Conservation (phyloP, 306 rosid species). For the Cyamopsis tetragonoloba region DNA sequence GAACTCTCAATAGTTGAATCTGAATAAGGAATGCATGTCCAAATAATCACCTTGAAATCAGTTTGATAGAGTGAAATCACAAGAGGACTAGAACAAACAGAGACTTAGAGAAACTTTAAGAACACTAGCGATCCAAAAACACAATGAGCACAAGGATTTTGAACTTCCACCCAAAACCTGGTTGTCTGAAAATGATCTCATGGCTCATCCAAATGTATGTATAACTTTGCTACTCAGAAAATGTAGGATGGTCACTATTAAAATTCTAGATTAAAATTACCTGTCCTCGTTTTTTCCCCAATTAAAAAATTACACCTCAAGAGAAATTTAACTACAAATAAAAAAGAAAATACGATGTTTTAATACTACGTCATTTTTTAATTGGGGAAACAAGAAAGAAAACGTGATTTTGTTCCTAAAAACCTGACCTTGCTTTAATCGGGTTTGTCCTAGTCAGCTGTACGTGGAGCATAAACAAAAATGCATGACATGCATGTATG, state of each 20-base stretch:
- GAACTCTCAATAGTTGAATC: conserved; percentile 20
- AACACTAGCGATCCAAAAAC: not conserved
- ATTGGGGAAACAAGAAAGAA: no score
- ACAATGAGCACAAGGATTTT: not conserved
- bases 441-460: no score
- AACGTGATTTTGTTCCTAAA: no score
- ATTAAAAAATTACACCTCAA: no score
- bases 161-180: not conserved
- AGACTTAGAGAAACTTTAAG: not conserved
- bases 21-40: not conserved
- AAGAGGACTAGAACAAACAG: not conserved
- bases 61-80: not conserved
- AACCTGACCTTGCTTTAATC: no score
- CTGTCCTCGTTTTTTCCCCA: no score
- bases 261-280: no score
- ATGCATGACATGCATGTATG: no score
- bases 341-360: no score
- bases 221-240: not conserved
- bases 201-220: not conserved
- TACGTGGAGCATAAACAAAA: no score
- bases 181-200: not conserved
- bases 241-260: not conserved
- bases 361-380: no score
- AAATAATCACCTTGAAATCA: not conserved
- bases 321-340: no score